Conservation (phyloP, 108 stramenopile species). For the Nitzschia sp. region DNA sequence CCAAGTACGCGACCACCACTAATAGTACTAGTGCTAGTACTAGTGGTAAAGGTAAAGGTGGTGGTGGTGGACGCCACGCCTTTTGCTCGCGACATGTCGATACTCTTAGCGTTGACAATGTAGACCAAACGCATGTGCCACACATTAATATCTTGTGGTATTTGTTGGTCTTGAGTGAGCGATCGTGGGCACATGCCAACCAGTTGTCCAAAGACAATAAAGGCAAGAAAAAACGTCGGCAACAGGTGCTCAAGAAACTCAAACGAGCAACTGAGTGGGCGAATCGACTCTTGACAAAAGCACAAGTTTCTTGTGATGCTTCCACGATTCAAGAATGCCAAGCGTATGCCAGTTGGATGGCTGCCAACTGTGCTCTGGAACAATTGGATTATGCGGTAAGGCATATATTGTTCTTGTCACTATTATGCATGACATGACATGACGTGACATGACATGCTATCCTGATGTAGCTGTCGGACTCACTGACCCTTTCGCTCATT, state of each 20-base stretch:
- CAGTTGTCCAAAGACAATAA: constrained; percentile 42
- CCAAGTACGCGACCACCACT: constrained; percentile 28
- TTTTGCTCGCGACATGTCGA: constrained; percentile 28
- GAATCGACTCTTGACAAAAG: constrained; percentile 28
- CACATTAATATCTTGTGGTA: constrained; percentile 45
- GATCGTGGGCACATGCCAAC: constrained; percentile 72
- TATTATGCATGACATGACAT: too few relatives aligned
- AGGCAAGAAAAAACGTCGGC: constrained; percentile 43
- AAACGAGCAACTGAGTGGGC: constrained; percentile 67
- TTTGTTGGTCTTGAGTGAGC: constrained; percentile 56
- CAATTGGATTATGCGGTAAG: constrained; percentile 46
- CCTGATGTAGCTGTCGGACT: too few relatives aligned
- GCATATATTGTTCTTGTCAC: too few relatives aligned
- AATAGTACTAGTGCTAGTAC: background rate
- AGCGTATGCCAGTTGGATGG: constrained; percentile 77
- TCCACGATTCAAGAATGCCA: constrained; percentile 55
- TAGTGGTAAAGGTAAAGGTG: background rate
- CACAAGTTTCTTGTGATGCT: constrained; percentile 33
- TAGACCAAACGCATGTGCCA: constrained; percentile 9
- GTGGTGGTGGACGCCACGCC: constrained; percentile 12
- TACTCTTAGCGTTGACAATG: constrained; percentile 25
- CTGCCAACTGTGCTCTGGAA: constrained; percentile 63
- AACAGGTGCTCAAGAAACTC: constrained; percentile 50
- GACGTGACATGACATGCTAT: too few relatives aligned
- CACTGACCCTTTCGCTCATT: background rate